Base-by-base conservation (phyloP, 768 basidiomycete species). In the Chiua virens region DNA sequence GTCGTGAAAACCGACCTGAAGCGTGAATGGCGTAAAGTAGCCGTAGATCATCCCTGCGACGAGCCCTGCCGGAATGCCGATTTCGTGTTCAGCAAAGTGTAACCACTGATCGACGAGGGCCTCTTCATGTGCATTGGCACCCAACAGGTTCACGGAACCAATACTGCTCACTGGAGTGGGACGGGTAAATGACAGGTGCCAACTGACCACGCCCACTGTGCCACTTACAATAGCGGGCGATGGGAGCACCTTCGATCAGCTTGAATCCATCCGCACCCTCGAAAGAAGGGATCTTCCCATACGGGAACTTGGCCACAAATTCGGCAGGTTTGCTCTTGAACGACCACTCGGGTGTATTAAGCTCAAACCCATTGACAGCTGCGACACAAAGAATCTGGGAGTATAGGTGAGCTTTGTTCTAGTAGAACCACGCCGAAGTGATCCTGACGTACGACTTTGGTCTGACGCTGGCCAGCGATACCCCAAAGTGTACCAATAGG, bases 61-160 rank as follows among this genome's bases (percentile, higher is more conserved):
- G 22, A 7, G 9, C 0, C 18, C n/a, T 3, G 23, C 14, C 15
- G 50, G 50, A 10, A 36, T 4, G 15, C 18, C 23, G 15, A 58
- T 40, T 30, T 55, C 56, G 17, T 41, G 37, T 28, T 58, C 53
- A 17, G 47, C 43, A 55, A 52, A 58, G 32, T 58, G 57, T 5
- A 47, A n/a, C 57, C 57, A 55, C 30, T 58, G 57, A 22, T 58
- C 57, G 23, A 58, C 38, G 14, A 46, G 17, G 0, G 53, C 50
- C 6, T n/a, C 32, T 17, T 55, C 57, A 21, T 58, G 36, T 13
- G 30, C 17, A 21, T 23, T 35, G 39, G 36, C 37, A n/a, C 52
- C 52, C 21, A 47, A 13, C 28, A 47, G 22, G 21, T 42, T 28
- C 1, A 59, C 44, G 17, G 39, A 42, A 6, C 50, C 50, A 35